Percentiles rank a stretch among this genome's conserved stretches.
Conservation (phyloP, 2,329 filamentous ascomycete species). For the Dactylellina cionopaga region DNA sequence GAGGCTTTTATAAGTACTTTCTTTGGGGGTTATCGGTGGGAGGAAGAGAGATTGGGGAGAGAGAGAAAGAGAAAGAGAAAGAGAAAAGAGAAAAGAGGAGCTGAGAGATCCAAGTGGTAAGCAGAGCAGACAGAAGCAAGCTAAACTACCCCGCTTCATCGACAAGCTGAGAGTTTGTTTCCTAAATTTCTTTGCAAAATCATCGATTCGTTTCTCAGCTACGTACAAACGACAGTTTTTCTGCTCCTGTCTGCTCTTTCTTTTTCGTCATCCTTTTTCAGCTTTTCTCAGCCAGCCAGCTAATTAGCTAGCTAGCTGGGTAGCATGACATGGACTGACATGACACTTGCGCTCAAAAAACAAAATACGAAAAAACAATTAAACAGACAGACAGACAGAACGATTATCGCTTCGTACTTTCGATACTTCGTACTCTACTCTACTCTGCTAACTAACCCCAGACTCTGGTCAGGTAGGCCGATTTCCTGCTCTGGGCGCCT, state of each 20-base stretch:
- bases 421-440: no score
- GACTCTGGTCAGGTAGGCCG: conserved; percentile 23
- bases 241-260: not conserved
- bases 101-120: not conserved
- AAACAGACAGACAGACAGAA: no score
- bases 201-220: no score
- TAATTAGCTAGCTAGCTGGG: not conserved
- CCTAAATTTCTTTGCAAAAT: no score
- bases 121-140: not conserved
- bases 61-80: not conserved
- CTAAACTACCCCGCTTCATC: conserved; percentile 14
- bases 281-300: no score
- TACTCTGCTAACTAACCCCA: not conserved
- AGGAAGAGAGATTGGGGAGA: not conserved
- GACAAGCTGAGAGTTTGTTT: no score
- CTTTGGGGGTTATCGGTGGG: no score
- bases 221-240: no score
- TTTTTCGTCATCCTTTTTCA: conserved; percentile 1
- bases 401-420: no score
- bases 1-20: conserved; percentile 10
- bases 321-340: not conserved
- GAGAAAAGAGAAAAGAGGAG: conserved; percentile 1
- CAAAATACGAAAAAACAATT: not conserved
- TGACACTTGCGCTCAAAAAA: no score
- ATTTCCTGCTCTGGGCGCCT: conserved; percentile 31